Base-by-base conservation (phyloP, 805 yeast species). In the Starmerella bombi region DNA sequence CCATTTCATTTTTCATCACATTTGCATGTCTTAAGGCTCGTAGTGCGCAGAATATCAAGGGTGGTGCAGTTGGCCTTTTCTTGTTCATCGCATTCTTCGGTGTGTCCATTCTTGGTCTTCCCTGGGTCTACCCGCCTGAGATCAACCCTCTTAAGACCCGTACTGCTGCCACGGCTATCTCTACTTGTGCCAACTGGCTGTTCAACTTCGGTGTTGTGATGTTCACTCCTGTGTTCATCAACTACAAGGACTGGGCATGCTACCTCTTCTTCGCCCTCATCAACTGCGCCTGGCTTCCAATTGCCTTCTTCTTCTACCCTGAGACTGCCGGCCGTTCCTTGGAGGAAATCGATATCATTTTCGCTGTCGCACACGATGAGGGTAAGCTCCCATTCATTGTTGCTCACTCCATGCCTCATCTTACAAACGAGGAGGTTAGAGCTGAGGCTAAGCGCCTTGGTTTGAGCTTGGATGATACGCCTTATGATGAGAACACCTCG, bases 291-390 rank as follows among this genome's bases (percentile, higher is more conserved):
- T 77, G 74, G 63, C 59, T 74, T 40, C 81, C 83, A 25, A 61
- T 77, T 44, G 74, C 74, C 46, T 75, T 62, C 68, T 69, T 77
- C 62, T 72, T 69, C 59, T 80, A 76, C 59, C 88, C 86, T 32
- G 88, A 80, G 63, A 78, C 85, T 33, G 74, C 80, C 25, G 83
- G 84, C 37, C 70, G 83, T 58, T 67, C 80, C 29, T 67, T 80
- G 59, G 86, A 79, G 59, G 83, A 77, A 55, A 71, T 79, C 57
- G 86, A 79, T 56, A 75, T 76, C 54, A 75, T 79, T 42, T 57
- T 57, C 40, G 80, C 81, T 53, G 73, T 71, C 61, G 71, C 80
- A 6, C 55, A 68, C 49, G 66, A 60, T 34, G 85, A 79, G 45
- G 67, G 68, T 37, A 68, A 67, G 49, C 69, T 66, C 46, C 72